phyloP scores from a whole-genome alignment of 2,329 filamentous ascomycete genomes.

The Aureobasidium namibiae region DNA sequence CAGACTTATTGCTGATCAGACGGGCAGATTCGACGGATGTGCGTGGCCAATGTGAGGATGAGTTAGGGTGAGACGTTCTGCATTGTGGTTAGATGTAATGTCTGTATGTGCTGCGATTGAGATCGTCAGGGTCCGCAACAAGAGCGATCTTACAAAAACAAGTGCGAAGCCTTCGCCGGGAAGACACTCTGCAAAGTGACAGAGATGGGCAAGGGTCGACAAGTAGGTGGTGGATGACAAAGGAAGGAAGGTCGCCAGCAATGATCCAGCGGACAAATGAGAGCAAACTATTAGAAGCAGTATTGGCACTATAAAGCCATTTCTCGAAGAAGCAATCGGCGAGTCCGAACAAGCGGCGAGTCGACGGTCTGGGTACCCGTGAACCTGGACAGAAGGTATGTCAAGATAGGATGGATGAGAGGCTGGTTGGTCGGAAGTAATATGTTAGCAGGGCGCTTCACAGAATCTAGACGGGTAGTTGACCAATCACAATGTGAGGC shows the following conservation, averaged over 20 bases:
- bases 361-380: background rate
- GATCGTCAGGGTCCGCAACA: background rate
- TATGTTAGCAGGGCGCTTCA: slow-evolving; percentile 13
- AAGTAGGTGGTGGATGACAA: background rate
- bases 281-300: background rate
- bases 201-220: background rate
- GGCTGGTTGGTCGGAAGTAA: slow-evolving; percentile 4
- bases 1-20: background rate
- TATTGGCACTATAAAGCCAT: slow-evolving; percentile 12
- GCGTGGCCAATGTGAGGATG: background rate
- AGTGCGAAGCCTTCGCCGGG: slow-evolving; percentile 5
- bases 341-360: slow-evolving; percentile 1
- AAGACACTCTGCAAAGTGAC: background rate
- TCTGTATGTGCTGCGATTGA: background rate
- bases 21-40: background rate
- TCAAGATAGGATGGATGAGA: background rate
- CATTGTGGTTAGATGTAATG: background rate
- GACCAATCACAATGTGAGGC: background rate
- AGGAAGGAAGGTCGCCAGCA: slow-evolving; percentile 7
- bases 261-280: slow-evolving; percentile 6
- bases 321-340: slow-evolving; percentile 6
- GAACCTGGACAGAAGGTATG: background rate
- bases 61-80: background rate
- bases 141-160: background rate
- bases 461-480: background rate